These are phyloP conservation scores for Lodderomyces margitis DNA, from an alignment of 1,139 yeast species.

Conservation along the genomic window DNA sequence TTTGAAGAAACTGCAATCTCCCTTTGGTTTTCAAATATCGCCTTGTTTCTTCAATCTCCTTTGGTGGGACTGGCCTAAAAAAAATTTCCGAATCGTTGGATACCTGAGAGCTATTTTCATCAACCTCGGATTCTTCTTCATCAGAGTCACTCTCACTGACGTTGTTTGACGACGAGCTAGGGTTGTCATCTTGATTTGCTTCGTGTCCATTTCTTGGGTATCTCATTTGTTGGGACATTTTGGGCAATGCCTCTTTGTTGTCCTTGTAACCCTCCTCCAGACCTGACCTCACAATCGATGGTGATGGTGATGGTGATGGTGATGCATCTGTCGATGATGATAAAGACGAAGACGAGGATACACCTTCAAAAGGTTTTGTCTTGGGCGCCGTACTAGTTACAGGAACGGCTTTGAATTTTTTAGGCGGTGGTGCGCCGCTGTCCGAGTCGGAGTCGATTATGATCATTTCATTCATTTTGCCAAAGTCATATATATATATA, in stretches of 20 bases:
- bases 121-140: conserved; percentile 12
- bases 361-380: conserved; percentile 11
- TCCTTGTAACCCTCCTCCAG: no score
- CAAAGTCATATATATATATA: no score
- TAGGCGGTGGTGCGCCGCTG: conserved; percentile 10
- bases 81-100: neutral
- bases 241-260: no score
- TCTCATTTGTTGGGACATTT: neutral
- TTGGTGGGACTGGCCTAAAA: conserved; percentile 13
- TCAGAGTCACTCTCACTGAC: conserved; percentile 10
- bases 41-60: conserved; percentile 44
- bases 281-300: neutral
- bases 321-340: conserved; percentile 11
- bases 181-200: no score
- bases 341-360: conserved; percentile 9
- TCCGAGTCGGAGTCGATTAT: conserved; percentile 23
- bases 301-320: neutral
- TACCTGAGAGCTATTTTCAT: conserved; percentile 7
- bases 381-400: neutral
- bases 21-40: conserved; percentile 62
- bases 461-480: conserved; percentile 14
- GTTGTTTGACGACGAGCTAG: neutral
- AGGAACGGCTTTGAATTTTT: conserved; percentile 13
- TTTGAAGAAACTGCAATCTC: conserved; percentile 52
- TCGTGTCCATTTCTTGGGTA: neutral